Percentiles rank a stretch among this genome's conserved stretches.
phyloP scores from a whole-genome alignment of 176 grass and related monocot genomes.

The Elymus sibiricus region DNA sequence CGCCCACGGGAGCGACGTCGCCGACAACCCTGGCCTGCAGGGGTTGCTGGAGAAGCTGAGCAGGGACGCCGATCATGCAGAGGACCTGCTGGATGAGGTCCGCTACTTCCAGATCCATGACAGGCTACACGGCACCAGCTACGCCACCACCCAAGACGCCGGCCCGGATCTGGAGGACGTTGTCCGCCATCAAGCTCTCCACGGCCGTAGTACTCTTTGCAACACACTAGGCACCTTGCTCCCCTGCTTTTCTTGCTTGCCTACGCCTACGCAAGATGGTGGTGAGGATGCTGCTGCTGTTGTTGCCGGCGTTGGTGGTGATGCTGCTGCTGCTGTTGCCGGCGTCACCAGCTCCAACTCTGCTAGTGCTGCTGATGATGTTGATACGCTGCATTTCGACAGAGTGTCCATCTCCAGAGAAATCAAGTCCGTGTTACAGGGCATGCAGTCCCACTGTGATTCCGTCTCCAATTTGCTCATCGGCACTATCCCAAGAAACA shows the following conservation, averaged over 20 bases:
- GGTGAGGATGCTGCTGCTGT: not conserved
- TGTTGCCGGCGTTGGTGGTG: too few relatives aligned
- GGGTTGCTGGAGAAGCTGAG: not conserved
- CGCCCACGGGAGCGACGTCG: not conserved
- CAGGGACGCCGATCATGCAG: not conserved
- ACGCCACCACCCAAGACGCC: not conserved
- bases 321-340: not conserved
- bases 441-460: not conserved
- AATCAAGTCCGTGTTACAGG: not conserved
- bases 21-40: not conserved
- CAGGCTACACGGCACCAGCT: not conserved
- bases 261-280: not conserved
- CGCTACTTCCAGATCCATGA: not conserved
- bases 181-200: not conserved
- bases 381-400: not conserved
- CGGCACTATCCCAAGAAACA: not conserved
- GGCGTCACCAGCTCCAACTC: not conserved
- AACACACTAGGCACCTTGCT: not conserved
- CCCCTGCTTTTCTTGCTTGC: not conserved
- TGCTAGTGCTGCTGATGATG: not conserved
- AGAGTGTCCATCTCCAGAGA: not conserved
- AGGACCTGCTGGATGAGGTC: not conserved
- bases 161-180: not conserved
- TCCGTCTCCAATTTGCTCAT: not conserved
- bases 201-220: not conserved